Percentiles rank a stretch among this genome's conserved stretches.
Evolutionary conservation across 2,329 filamentous ascomycete genomes (phyloP).

Genomic region (Trichophyton rubrum): DNA sequence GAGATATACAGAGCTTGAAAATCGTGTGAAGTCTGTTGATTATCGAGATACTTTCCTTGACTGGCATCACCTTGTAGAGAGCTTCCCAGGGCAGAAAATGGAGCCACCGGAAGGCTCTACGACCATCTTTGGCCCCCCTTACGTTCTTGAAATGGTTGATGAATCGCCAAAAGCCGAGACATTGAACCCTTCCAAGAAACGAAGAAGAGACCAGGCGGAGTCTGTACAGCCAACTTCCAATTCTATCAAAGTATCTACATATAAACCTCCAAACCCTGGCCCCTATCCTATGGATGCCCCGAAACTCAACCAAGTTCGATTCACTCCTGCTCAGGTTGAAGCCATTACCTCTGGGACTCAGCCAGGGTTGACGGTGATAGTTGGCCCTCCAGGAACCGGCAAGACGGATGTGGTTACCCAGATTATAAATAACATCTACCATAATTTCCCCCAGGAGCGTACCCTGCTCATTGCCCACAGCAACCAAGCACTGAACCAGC

Average conservation of each 20-base stretch:
- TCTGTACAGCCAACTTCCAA: constrained; percentile 51
- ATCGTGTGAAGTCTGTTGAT: constrained; percentile 66
- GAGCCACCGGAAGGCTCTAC: constrained; percentile 61
- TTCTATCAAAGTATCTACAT: constrained; percentile 72
- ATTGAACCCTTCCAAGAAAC: constrained; percentile 66
- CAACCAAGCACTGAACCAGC: constrained; percentile 92
- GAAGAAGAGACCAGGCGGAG: constrained; percentile 64
- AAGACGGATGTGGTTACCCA: constrained; percentile 99
- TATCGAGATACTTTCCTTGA: constrained; percentile 90
- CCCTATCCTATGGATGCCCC: constrained; percentile 79
- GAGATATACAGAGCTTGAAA: constrained; percentile 69
- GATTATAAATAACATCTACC: constrained; percentile 97
- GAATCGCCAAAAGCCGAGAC: constrained; percentile 39
- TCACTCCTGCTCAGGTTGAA: constrained; percentile 82
- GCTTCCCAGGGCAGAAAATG: constrained; percentile 73
- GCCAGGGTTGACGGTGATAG: constrained; percentile 82
- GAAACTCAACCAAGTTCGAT: constrained; percentile 70
- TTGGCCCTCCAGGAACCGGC: constrained; percentile 89
- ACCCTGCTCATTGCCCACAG: constrained; percentile 91
- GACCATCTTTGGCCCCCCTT: constrained; percentile 72
- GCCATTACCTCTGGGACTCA: constrained; percentile 90
- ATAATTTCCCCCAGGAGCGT: constrained; percentile 88
- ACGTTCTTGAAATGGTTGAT: constrained; percentile 60
- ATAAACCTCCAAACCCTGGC: constrained; percentile 75
- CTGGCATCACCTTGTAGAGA: constrained; percentile 87